Evolutionary conservation across 306 rosid species (phyloP).

Genomic region (Ammopiptanthus mongolicus): DNA sequence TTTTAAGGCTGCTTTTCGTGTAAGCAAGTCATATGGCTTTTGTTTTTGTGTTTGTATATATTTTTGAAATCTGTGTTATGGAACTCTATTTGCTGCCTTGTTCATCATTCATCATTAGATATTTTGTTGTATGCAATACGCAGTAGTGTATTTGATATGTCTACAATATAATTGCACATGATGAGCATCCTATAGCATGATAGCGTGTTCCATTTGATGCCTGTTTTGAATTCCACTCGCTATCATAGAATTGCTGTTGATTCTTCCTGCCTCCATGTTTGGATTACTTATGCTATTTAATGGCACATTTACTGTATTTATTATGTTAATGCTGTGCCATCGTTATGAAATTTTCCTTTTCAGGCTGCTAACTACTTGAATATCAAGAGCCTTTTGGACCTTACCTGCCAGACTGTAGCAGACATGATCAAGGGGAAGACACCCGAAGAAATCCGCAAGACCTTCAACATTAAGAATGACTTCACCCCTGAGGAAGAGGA

Average conservation of each 20-base stretch:
- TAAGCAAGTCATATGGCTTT: neutral
- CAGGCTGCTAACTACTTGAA: constrained; percentile 77
- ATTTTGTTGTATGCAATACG: neutral
- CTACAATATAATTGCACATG: neutral
- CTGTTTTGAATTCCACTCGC: neutral
- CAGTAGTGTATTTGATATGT: neutral
- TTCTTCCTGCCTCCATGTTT: neutral
- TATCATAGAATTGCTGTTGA: neutral
- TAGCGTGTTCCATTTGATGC: neutral
- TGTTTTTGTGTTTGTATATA: neutral
- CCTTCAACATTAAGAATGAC: constrained; percentile 63
- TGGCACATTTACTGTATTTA: neutral
- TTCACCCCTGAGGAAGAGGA: constrained; percentile 65
- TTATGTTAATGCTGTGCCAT: neutral
- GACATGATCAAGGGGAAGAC: constrained; percentile 76
- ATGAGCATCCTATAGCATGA: neutral
- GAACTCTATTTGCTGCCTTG: neutral
- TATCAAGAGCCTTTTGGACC: constrained; percentile 63
- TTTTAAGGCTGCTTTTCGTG: too few species aligned
- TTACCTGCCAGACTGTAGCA: constrained; percentile 64
- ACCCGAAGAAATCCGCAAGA: constrained; percentile 62
- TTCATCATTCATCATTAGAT: neutral
- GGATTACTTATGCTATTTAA: neutral
- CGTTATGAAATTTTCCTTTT: neutral
- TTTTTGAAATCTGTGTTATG: neutral